Conservation (phyloP, 139 green algal genomes). For the Auxenochlorella pyrenoidosa region DNA sequence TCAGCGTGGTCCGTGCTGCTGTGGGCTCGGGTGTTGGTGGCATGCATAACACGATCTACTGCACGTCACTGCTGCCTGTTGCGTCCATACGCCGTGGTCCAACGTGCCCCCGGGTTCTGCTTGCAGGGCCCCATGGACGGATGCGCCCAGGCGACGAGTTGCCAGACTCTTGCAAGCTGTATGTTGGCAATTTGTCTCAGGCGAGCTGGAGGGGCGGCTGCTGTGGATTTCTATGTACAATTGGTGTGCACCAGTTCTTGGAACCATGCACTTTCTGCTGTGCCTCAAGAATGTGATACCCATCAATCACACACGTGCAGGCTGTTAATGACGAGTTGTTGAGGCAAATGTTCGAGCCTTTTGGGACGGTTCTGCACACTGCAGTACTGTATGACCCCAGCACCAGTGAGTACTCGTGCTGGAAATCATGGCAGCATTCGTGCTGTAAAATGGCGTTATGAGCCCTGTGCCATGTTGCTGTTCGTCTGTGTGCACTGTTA, state of each 20-base stretch:
- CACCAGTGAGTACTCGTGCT: constrained; percentile 7
- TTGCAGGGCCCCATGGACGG: constrained; percentile 1
- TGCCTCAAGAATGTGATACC: neutral
- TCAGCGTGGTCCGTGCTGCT: neutral
- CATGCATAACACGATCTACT: neutral
- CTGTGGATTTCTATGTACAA: too few relatives aligned
- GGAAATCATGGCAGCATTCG: neutral
- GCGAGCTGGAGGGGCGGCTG: constrained; percentile 1
- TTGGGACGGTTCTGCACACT: constrained; percentile 70
- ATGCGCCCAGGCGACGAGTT: constrained; percentile 58
- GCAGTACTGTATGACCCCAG: constrained; percentile 54
- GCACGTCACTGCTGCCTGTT: neutral
- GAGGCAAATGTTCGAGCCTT: constrained; percentile 78
- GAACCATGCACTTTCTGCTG: neutral
- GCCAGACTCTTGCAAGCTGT: constrained; percentile 81
- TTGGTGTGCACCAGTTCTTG: neutral
- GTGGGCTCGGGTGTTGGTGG: too few relatives aligned
- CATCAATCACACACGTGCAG: neutral
- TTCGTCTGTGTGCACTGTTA: too few relatives aligned
- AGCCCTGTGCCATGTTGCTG: neutral
- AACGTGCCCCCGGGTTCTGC: too few relatives aligned
- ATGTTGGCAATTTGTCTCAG: constrained; percentile 85
- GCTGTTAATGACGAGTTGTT: constrained; percentile 65
- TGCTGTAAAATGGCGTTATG: too few relatives aligned
- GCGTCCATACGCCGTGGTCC: neutral